phyloP scores from a whole-genome alignment of 2,329 filamentous ascomycete genomes.

The Venturia carpophila region DNA sequence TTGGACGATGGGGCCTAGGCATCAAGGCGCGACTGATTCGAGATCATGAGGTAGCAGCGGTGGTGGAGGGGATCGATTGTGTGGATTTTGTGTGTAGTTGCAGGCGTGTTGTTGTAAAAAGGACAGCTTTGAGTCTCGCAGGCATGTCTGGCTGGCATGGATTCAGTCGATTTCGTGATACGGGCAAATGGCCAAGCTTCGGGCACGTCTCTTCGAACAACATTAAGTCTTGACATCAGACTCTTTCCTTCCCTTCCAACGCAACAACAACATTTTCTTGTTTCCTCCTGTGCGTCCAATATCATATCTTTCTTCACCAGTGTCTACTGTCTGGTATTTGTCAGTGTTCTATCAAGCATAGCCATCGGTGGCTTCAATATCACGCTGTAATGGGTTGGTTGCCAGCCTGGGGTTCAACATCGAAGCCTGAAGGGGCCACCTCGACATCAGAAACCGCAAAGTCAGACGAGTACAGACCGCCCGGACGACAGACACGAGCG shows the following conservation, averaged over 20 bases:
- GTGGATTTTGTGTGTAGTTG: neutral
- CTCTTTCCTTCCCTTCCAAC: neutral
- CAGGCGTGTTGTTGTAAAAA: neutral
- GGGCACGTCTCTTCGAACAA: neutral
- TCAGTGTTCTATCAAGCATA: neutral
- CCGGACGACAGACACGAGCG: slow-evolving; percentile 73
- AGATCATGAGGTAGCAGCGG: neutral
- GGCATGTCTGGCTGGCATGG: neutral
- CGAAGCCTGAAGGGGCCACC: slow-evolving; percentile 1
- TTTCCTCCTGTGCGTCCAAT: neutral
- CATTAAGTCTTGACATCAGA: neutral
- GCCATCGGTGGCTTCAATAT: neutral
- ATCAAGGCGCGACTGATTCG: slow-evolving; percentile 23
- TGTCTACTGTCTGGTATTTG: neutral
- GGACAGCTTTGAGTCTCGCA: slow-evolving; percentile 2
- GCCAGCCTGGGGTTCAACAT: slow-evolving; percentile 12
- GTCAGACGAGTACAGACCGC: slow-evolving; percentile 61
- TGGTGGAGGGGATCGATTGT: neutral
- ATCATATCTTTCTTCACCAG: neutral
- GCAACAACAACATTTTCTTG: neutral
- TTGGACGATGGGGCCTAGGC: slow-evolving; percentile 52
- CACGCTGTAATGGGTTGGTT: slow-evolving; percentile 15
- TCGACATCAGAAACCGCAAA: slow-evolving; percentile 29
- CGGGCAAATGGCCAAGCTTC: neutral
- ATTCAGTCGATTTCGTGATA: neutral